A percentile compares a stretch with the other conserved stretches of the same genome.
These are phyloP conservation scores for Penicillium waksmanii DNA, from an alignment of 495 filamentous ascomycete species.

Conservation along the genomic window DNA sequence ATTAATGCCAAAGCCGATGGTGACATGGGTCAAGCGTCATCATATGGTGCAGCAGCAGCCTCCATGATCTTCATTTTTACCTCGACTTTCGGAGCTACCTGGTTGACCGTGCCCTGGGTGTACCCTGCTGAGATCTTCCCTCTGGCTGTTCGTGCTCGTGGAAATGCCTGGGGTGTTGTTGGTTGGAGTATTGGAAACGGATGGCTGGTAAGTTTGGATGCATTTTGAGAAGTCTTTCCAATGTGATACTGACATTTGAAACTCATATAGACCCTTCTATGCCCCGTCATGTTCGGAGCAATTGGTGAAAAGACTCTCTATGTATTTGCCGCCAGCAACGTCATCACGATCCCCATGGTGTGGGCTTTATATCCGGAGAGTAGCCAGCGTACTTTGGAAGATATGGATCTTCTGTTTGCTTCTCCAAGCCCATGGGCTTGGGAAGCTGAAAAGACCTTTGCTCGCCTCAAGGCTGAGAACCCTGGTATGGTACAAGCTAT, in stretches of 20 bases:
- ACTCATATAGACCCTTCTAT: conserved; percentile 55
- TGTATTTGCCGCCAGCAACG: conserved; percentile 66
- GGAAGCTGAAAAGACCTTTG: conserved; percentile 65
- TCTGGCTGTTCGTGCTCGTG: conserved; percentile 66
- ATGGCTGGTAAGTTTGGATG: conserved; percentile 50
- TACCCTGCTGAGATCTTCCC: conserved; percentile 77
- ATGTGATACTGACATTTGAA: not conserved
- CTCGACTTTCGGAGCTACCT: conserved; percentile 69
- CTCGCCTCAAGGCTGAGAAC: conserved; percentile 56
- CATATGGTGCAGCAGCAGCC: conserved; percentile 64
- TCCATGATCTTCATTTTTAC: conserved; percentile 74
- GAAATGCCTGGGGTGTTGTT: conserved; percentile 76
- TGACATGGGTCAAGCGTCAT: conserved; percentile 48
- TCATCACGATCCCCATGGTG: conserved; percentile 65
- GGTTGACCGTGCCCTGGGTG: conserved; percentile 72
- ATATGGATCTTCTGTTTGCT: conserved; percentile 71
- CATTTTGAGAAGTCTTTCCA: not conserved
- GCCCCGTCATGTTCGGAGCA: conserved; percentile 64
- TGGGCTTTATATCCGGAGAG: conserved; percentile 73
- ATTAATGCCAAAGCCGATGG: conserved; percentile 53
- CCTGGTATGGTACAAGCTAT: conserved; percentile 50
- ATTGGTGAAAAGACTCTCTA: conserved; percentile 70
- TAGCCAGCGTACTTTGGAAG: conserved; percentile 69
- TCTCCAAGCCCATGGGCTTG: conserved; percentile 61
- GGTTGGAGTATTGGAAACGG: conserved; percentile 77